Evolutionary conservation across 805 yeast species (phyloP).

Genomic region (Ogataea corticis): DNA sequence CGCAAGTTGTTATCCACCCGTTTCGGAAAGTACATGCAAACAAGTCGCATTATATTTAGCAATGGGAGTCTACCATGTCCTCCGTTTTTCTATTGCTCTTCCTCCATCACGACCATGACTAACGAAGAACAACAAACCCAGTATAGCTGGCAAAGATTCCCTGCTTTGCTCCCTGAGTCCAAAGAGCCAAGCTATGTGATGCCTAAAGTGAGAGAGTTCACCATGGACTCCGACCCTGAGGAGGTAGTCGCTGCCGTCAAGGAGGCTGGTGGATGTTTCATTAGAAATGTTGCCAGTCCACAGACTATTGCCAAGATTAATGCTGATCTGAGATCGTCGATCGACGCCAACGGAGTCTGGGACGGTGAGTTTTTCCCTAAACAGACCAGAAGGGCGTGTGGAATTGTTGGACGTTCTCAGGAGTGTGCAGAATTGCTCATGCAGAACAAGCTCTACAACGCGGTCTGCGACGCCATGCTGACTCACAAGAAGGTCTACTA

Average conservation of each 20-base stretch:
- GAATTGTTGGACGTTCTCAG: slow-evolving; percentile 8
- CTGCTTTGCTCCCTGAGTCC: slow-evolving; percentile 5
- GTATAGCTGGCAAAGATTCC: slow-evolving; percentile 7
- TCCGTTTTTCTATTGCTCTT: too few species aligned
- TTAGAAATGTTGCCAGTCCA: slow-evolving; percentile 19
- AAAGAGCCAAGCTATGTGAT: slow-evolving; percentile 8
- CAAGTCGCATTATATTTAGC: too few species aligned
- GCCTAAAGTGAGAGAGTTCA: slow-evolving; percentile 2
- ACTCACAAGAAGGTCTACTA: slow-evolving; percentile 8
- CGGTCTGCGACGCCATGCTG: slow-evolving; percentile 13
- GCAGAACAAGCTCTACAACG: slow-evolving; percentile 6
- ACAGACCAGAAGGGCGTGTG: slow-evolving; percentile 10
- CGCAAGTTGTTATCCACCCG: too few species aligned
- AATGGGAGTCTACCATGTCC: too few species aligned
- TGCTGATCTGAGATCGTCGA: slow-evolving; percentile 22
- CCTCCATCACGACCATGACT: not conserved
- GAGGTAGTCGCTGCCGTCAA: slow-evolving; percentile 18
- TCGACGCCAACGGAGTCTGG: slow-evolving; percentile 19
- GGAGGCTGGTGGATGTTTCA: slow-evolving; percentile 26
- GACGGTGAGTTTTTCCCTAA: slow-evolving; percentile 9
- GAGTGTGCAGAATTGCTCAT: slow-evolving; percentile 4
- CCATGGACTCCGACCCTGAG: slow-evolving; percentile 10
- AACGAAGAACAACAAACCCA: not conserved
- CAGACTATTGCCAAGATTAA: slow-evolving; percentile 13
- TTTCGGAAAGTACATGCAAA: too few species aligned